Evolutionary conservation across 352 stramenopile species (phyloP).

Genomic region (Thalassiosira sp.): DNA sequence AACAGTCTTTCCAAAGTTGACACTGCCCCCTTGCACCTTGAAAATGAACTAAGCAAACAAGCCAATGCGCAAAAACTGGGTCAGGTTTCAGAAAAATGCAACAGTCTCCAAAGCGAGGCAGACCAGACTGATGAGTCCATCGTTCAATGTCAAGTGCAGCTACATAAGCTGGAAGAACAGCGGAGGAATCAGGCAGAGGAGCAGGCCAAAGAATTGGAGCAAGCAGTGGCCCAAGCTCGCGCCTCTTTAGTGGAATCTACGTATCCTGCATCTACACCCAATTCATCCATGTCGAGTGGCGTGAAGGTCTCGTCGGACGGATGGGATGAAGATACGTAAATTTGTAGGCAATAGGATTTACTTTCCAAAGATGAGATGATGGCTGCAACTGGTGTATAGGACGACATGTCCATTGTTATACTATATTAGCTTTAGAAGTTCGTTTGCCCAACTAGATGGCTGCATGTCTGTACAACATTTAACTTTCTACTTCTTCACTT

Average conservation of each 20-base stretch:
- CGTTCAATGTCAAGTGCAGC: neutral
- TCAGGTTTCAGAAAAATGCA: neutral
- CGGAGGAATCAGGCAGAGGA: neutral
- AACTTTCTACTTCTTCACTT: too few species aligned
- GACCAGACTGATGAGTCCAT: neutral
- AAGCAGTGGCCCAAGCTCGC: neutral
- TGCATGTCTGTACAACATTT: too few species aligned
- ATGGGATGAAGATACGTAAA: neutral
- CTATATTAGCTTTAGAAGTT: too few species aligned
- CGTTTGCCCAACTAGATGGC: too few species aligned
- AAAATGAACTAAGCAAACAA: neutral
- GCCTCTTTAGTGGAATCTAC: neutral
- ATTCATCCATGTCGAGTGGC: too few species aligned
- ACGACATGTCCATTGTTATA: too few species aligned
- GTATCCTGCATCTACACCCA: neutral
- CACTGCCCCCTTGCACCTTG: neutral
- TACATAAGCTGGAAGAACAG: neutral
- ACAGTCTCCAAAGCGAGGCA: neutral
- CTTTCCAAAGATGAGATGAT: too few species aligned
- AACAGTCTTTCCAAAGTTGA: neutral
- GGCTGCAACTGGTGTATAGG: too few species aligned
- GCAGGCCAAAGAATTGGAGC: neutral
- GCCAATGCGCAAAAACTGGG: neutral
- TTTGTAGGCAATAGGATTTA: too few species aligned
- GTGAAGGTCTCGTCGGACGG: too few species aligned